Percentiles rank a stretch among this genome's conserved stretches.
Conservation (phyloP, 768 basidiomycete species). For the Vararia minispora region DNA sequence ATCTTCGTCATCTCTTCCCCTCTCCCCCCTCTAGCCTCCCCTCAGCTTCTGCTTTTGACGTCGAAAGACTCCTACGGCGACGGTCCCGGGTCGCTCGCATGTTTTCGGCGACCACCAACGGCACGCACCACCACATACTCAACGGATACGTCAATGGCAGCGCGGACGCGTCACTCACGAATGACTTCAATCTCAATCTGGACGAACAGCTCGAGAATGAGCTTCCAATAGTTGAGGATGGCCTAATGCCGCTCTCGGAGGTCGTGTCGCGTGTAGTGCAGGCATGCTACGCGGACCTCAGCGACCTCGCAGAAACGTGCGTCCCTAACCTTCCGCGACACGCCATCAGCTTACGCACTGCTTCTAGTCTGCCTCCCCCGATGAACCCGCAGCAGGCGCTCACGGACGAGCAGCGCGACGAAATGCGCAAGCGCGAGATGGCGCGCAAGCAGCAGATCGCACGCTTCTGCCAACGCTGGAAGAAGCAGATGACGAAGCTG, state of each 20-base stretch:
- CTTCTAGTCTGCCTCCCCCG: neutral
- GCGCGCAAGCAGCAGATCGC: conserved; percentile 74
- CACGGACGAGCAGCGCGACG: too few species aligned
- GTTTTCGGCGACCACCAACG: neutral
- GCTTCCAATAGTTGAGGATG: conserved; percentile 62
- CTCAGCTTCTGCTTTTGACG: too few species aligned
- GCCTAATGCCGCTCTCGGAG: conserved; percentile 63
- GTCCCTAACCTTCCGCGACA: too few species aligned
- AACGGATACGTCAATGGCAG: too few species aligned
- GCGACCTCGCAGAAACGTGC: conserved; percentile 80
- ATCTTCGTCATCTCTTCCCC: too few species aligned
- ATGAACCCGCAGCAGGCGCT: too few species aligned
- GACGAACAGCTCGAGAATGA: conserved; percentile 60
- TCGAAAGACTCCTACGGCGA: too few species aligned
- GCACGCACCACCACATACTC: too few species aligned
- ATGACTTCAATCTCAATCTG: conserved; percentile 26
- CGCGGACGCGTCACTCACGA: conserved; percentile 11
- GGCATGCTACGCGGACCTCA: conserved; percentile 72
- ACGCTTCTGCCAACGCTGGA: conserved; percentile 84
- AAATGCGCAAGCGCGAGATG: conserved; percentile 70
- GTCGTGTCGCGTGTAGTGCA: conserved; percentile 69
- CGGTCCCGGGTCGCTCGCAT: neutral
- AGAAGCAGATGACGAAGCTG: conserved; percentile 83
- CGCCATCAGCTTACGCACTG: conserved; percentile 2
- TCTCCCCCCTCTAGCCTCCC: too few species aligned